Evolutionary conservation across 176 grass and related monocot species (phyloP), one percentile per base, ranked within the genome.

Genomic region (Chrysopogon serrulatus): DNA sequence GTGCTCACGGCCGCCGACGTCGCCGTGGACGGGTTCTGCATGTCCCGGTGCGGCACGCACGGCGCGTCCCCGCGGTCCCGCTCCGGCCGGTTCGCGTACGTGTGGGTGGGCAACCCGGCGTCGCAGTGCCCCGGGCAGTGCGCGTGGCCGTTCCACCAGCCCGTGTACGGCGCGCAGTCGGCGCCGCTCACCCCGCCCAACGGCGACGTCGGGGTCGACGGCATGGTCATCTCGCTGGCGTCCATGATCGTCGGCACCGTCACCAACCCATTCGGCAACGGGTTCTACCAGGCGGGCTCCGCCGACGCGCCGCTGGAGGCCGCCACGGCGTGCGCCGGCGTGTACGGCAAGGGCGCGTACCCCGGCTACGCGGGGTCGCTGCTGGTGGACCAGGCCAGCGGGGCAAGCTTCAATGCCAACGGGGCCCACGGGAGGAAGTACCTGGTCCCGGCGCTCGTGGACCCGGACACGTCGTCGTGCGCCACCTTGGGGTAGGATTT

Each of bases 91-190:
- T 97, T 94, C 87, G 94, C 94, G 0, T 98, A 87, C 80, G 83
- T 96, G 37, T 98, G 96, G 96, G 93, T 98, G 0, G 96, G 93
- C 17, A 98, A 98, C 89, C 90, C 96, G 32, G 91, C 89, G 34
- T 42, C 61, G 18, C 96, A 96, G 83, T 98, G 96, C 89, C 62
- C 96, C 4, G 96, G 91, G 0, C 93, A 95, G 84, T 98, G 96
- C 77, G 91, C 96, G 67, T 98, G 93, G 96, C 96, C 96, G 21
- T 98, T 89, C 83, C 96, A 98, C 96, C 93, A 95, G 91, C 96
- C 96, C 11, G 40, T 71, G 35, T 98, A 98, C 80, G 96, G 96
- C 2, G 91, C 96, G 0, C 96, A 98, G 88, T n/a, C 80, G 40
- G 79, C 91, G 16, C 93, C 96, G 1, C 88, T 98, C 35, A 69